Conservation (phyloP, 352 stramenopile genomes). For the Albugo laibachii region DNA sequence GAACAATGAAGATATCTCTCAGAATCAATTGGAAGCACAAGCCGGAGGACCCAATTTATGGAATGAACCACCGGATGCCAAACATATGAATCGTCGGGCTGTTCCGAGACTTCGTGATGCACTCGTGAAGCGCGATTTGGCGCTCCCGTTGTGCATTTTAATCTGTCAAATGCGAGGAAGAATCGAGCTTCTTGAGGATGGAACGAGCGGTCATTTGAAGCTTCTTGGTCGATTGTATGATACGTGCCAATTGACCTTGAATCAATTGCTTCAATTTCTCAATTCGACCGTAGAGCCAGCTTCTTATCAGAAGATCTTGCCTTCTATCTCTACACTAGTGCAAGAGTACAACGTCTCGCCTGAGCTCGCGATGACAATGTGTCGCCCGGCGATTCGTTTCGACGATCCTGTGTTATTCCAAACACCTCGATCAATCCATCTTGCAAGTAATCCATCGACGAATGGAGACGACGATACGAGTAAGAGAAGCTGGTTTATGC, state of each 20-base stretch:
- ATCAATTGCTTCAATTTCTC: slow-evolving; percentile 73
- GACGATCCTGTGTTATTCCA: slow-evolving; percentile 44
- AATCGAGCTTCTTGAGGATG: slow-evolving; percentile 64
- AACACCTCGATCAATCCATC: slow-evolving; percentile 40
- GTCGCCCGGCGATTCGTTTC: slow-evolving; percentile 52
- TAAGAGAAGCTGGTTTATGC: slow-evolving; percentile 37
- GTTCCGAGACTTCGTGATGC: slow-evolving; percentile 66
- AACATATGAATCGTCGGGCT: slow-evolving; percentile 64
- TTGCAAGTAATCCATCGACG: slow-evolving; percentile 9
- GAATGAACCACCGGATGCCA: slow-evolving; percentile 57
- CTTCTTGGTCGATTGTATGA: slow-evolving; percentile 61
- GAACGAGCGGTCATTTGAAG: slow-evolving; percentile 40
- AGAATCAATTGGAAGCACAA: slow-evolving; percentile 61
- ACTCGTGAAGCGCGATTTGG: slow-evolving; percentile 59
- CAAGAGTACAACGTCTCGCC: slow-evolving; percentile 51
- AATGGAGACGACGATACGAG: slow-evolving; percentile 4
- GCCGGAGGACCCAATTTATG: slow-evolving; percentile 58
- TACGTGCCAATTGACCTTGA: slow-evolving; percentile 70
- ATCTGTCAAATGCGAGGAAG: slow-evolving; percentile 74
- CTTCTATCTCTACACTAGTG: slow-evolving; percentile 33
- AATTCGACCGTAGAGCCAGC: slow-evolving; percentile 44
- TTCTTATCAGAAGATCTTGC: slow-evolving; percentile 54
- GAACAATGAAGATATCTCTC: slow-evolving; percentile 71
- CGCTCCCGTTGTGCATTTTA: slow-evolving; percentile 46
- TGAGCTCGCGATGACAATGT: slow-evolving; percentile 60